Evolutionary conservation across 306 rosid genomes (phyloP), one percentile per base, ranked within the genome.

Genomic region (Cucurbita maxima): DNA sequence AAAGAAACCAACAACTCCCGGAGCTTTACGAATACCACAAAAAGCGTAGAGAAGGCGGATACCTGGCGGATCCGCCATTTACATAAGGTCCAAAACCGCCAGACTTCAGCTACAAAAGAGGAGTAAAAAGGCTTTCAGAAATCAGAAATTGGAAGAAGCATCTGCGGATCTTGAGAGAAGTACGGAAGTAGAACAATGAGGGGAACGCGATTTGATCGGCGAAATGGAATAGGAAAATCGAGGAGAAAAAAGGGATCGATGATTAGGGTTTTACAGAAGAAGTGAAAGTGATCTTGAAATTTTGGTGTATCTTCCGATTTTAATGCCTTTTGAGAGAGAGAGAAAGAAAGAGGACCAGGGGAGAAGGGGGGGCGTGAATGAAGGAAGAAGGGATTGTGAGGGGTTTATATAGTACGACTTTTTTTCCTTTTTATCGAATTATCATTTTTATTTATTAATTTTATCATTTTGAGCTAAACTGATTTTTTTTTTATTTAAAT

Each of bases 1-100:
- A 50, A 5, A 60, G 12, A 62, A 81, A 73, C 71, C 73, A 6
- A 77, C 64, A 50, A 76, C 79, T 76, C 77, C 20, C 73, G 76
- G 57, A 74, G 72, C 78, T 84, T 76, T 2, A 63, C 34, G 38
- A 48, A 64, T 50, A 83, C 13, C 76, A 76, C 76, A 78, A 70
- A 78, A 76, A 63, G 75, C 40, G 60, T 37, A 72, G 8, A 8
- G 80, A 20, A 36, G 84, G 86, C 93, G 85, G 96, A 88, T 56
- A 76, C 87, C 85, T 30, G 89, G 88, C 87, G 88, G 89, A 93
- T 88, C 98, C 89, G 86, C 87, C 99, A 94, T 94, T 88, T 83
- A 91, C 84, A 72, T 73, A 64, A 66, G 81, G 82, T 83, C 22
- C 71, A 76, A 79, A 64, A 84, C 86, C 86, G 94, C 97, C 96